Conservation (phyloP, 2,329 filamentous ascomycete species). For the Podosphaera xanthii region DNA sequence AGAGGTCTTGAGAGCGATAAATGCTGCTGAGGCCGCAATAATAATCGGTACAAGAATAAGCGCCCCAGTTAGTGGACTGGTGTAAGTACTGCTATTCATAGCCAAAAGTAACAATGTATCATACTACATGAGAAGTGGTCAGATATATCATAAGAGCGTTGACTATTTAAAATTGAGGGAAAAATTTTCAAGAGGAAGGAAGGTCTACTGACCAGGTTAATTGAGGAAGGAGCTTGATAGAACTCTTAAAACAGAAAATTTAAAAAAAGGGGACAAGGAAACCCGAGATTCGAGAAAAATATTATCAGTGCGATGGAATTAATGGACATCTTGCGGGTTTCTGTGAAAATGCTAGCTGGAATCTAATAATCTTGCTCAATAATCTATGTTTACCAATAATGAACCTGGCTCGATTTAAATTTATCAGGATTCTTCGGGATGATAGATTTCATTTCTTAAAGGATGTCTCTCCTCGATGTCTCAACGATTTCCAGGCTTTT, state of each 20-base stretch:
- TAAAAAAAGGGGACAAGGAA: too few relatives aligned
- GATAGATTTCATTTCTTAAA: background rate
- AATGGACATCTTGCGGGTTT: too few relatives aligned
- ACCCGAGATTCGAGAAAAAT: too few relatives aligned
- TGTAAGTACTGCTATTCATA: conserved; percentile 13
- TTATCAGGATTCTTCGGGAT: too few relatives aligned
- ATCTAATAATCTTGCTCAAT: too few relatives aligned
- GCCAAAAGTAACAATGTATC: conserved; percentile 10
- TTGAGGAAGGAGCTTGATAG: background rate
- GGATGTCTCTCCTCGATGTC: conserved; percentile 1
- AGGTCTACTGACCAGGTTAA: background rate
- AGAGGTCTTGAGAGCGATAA: conserved; percentile 13
- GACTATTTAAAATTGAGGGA: background rate
- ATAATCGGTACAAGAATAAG: conserved; percentile 24
- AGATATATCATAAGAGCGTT: too few relatives aligned
- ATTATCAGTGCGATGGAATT: too few relatives aligned
- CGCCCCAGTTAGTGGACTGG: conserved; percentile 19
- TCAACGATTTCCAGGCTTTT: conserved; percentile 22
- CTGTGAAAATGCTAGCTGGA: too few relatives aligned
- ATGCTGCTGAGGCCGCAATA: conserved; percentile 17
- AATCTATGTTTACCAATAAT: too few relatives aligned
- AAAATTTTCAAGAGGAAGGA: background rate
- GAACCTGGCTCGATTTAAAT: too few relatives aligned
- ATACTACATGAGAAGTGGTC: conserved; percentile 3
- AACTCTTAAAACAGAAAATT: too few relatives aligned